phyloP scores from a whole-genome alignment of 2,329 filamentous ascomycete species.

The Pezicula carpinea region DNA sequence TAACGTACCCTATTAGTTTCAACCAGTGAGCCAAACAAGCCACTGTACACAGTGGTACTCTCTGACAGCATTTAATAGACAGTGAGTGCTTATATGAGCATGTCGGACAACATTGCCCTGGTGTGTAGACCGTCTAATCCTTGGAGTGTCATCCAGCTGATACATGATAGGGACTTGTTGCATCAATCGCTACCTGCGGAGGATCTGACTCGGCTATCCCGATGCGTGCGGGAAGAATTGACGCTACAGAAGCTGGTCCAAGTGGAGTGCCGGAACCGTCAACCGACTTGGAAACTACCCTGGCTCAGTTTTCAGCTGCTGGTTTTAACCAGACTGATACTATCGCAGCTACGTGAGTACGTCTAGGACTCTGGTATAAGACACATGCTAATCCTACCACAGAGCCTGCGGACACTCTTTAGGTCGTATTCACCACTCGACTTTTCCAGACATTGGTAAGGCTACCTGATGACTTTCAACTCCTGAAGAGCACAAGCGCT shows the following conservation, averaged over 20 bases:
- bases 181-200: neutral
- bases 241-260: slow-evolving; percentile 43
- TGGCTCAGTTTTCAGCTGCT: slow-evolving; percentile 49
- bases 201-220: neutral
- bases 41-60: neutral
- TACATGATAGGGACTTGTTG: slow-evolving; percentile 1
- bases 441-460: slow-evolving; percentile 15
- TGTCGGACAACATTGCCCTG: slow-evolving; percentile 1
- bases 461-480: too few species aligned
- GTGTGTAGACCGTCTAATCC: neutral
- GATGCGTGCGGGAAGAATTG: slow-evolving; percentile 37
- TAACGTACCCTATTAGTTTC: neutral
- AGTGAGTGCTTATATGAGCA: neutral
- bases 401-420: slow-evolving; percentile 18
- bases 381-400: neutral
- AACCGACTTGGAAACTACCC: slow-evolving; percentile 45
- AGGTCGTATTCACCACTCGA: slow-evolving; percentile 11
- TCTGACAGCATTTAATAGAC: neutral
- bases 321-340: slow-evolving; percentile 51
- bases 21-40: neutral
- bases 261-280: slow-evolving; percentile 51
- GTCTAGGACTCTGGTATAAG: neutral
- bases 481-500: too few species aligned
- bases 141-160: neutral
- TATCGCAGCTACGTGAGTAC: slow-evolving; percentile 40